phyloP scores from a whole-genome alignment of 108 stramenopile genomes.

The Discostella stelligeroides region DNA sequence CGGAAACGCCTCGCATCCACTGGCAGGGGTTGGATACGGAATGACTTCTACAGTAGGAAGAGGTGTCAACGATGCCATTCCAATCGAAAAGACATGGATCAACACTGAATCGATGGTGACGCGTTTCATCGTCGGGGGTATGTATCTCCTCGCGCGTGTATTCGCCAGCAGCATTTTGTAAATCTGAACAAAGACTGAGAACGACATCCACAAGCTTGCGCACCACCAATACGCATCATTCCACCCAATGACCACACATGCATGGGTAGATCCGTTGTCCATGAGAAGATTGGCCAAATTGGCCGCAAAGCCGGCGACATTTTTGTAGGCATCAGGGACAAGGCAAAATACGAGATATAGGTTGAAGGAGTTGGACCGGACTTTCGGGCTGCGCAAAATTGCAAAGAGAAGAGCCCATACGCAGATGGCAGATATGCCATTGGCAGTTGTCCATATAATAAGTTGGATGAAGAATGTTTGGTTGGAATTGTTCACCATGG shows the following conservation, averaged over 20 bases:
- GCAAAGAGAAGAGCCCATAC: constrained; percentile 21
- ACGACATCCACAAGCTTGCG: constrained; percentile 42
- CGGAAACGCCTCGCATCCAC: constrained; percentile 37
- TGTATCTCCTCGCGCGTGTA: constrained; percentile 14
- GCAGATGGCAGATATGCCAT: constrained; percentile 34
- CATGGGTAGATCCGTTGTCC: constrained; percentile 10
- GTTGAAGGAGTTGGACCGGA: constrained; percentile 28
- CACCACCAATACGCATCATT: constrained; percentile 48
- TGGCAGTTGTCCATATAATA: no score
- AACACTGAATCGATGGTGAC: constrained; percentile 17
- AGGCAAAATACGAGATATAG: constrained; percentile 39
- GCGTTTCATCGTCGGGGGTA: constrained; percentile 20
- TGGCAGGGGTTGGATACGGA: constrained; percentile 17
- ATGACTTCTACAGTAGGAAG: constrained; percentile 17
- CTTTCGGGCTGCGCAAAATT: constrained; percentile 34
- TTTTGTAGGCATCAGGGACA: constrained; percentile 37
- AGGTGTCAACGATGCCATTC: constrained; percentile 21
- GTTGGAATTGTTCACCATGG: constrained; percentile 35
- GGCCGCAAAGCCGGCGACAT: constrained; percentile 27
- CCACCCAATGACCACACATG: constrained; percentile 34
- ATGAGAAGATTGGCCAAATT: constrained; percentile 27
- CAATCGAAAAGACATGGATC: constrained; percentile 35
- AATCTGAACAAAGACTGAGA: constrained; percentile 18
- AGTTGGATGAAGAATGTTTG: no score
- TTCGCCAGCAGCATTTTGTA: constrained; percentile 18